Percentiles rank a stretch among this genome's conserved stretches.
These are phyloP conservation scores for Plicaturopsis crispa DNA, from an alignment of 768 basidiomycete species.

Conservation along the genomic window DNA sequence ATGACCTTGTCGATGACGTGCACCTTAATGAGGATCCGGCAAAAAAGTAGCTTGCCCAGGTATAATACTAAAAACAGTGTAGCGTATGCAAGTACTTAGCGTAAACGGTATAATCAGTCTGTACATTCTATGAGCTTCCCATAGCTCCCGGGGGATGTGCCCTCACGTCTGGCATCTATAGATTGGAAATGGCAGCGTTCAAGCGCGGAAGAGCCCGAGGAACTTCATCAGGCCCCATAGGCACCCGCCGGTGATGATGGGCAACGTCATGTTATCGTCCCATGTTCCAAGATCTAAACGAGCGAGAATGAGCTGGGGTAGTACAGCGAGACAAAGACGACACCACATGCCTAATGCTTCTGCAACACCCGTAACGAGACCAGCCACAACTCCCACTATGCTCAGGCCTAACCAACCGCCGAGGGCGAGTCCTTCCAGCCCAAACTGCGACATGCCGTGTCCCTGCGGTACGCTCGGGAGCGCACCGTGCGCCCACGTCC, in stretches of 20 bases:
- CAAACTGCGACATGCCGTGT: neutral
- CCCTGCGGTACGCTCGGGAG: conserved; percentile 9
- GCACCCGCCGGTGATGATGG: conserved; percentile 76
- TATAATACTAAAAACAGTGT: too few relatives aligned
- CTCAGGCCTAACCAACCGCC: conserved; percentile 45
- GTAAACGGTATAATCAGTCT: too few relatives aligned
- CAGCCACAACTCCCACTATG: conserved; percentile 54
- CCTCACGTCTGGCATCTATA: too few relatives aligned
- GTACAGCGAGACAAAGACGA: conserved; percentile 5
- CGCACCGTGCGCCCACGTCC: conserved; percentile 52
- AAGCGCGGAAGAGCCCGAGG: conserved; percentile 24
- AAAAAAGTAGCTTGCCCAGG: too few relatives aligned
- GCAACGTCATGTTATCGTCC: conserved; percentile 88
- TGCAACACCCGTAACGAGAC: conserved; percentile 76
- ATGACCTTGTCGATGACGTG: too few relatives aligned
- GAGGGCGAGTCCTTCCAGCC: conserved; percentile 18
- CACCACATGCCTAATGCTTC: conserved; percentile 74
- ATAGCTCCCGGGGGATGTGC: too few relatives aligned
- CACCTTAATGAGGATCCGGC: too few relatives aligned
- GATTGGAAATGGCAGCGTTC: too few relatives aligned
- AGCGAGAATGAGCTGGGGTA: neutral
- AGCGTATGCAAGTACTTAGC: too few relatives aligned
- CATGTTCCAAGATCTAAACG: conserved; percentile 67
- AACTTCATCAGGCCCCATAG: conserved; percentile 48
- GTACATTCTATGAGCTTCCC: too few relatives aligned